phyloP scores from a whole-genome alignment of 768 basidiomycete species.

The Leccinum barrowsii region DNA sequence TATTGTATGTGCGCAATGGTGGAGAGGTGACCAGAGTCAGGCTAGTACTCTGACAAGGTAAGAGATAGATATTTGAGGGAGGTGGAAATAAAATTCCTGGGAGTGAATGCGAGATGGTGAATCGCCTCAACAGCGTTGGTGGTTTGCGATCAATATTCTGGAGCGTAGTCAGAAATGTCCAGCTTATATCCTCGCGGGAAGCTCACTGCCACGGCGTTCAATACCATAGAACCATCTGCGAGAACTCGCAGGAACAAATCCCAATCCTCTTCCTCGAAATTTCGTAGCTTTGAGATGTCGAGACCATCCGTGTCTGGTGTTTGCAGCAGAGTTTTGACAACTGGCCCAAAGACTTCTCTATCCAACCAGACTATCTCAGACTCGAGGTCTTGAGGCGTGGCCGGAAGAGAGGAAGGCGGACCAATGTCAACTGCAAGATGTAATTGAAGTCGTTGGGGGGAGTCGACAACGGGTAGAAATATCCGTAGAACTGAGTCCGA shows the following conservation, averaged over 20 bases:
- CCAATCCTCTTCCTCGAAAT: constrained; percentile 70
- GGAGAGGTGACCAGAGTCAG: constrained; percentile 64
- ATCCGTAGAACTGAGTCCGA: constrained; percentile 79
- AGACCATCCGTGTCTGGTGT: constrained; percentile 13
- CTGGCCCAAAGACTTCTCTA: constrained; percentile 51
- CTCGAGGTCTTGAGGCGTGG: constrained; percentile 31
- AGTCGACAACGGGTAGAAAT: constrained; percentile 84
- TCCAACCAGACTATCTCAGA: constrained; percentile 72
- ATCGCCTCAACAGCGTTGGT: constrained; percentile 75
- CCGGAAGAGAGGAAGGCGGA: constrained; percentile 49
- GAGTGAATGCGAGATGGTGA: constrained; percentile 64
- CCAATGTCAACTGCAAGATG: constrained; percentile 74
- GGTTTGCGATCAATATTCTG: constrained; percentile 90
- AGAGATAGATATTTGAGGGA: constrained; percentile 50
- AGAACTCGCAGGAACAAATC: constrained; percentile 76
- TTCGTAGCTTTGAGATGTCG: constrained; percentile 44
- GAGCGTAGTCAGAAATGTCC: constrained; percentile 4
- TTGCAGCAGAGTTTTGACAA: constrained; percentile 43
- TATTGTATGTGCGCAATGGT: constrained; percentile 58
- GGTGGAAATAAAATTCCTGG: constrained; percentile 45
- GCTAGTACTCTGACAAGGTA: constrained; percentile 43
- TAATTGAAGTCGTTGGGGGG: constrained; percentile 79
- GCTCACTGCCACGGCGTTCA: constrained; percentile 71
- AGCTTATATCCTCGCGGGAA: not conserved
- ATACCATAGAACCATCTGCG: constrained; percentile 66